These are phyloP conservation scores for Furcasterigmium sp. DNA, from an alignment of 2,329 filamentous ascomycete genomes.

Conservation along the genomic window DNA sequence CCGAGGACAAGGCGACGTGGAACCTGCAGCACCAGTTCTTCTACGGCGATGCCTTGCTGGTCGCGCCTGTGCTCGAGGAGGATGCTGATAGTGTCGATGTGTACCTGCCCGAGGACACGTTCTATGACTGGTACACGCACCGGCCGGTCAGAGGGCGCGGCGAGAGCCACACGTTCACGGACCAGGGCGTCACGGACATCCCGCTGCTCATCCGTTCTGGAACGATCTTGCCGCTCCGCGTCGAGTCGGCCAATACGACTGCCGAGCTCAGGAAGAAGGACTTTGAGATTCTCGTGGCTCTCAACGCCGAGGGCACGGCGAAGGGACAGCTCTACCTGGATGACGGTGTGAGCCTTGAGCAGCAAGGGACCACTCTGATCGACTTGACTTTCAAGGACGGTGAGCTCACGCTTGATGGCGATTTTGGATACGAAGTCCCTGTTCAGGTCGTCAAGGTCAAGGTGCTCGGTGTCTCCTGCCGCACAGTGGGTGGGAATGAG, in stretches of 20 bases:
- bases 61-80: conserved; percentile 42
- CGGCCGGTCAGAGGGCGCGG: conserved; percentile 10
- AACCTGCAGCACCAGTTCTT: conserved; percentile 45
- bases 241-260: conserved; percentile 56
- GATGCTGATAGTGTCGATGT: conserved; percentile 35
- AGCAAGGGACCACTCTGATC: conserved; percentile 45
- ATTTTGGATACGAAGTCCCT: conserved; percentile 44
- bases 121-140: conserved; percentile 50
- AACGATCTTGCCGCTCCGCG: conserved; percentile 56
- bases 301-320: conserved; percentile 57
- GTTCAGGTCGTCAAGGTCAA: conserved; percentile 43
- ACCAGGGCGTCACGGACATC: conserved; percentile 44
- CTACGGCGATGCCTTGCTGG: conserved; percentile 41
- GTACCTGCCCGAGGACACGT: conserved; percentile 45
- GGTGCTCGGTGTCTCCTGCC: conserved; percentile 32
- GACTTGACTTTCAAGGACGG: conserved; percentile 53
- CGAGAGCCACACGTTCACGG: conserved; percentile 10
- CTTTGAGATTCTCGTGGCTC: conserved; percentile 68
- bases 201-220: conserved; percentile 66
- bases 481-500: conserved; percentile 5
- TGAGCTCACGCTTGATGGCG: conserved; percentile 43
- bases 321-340: conserved; percentile 69
- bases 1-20: conserved; percentile 38
- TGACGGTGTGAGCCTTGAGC: conserved; percentile 50
- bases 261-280: conserved; percentile 55